These are phyloP conservation scores for Hericium erinaceus DNA, from an alignment of 768 basidiomycete species.

Conservation along the genomic window DNA sequence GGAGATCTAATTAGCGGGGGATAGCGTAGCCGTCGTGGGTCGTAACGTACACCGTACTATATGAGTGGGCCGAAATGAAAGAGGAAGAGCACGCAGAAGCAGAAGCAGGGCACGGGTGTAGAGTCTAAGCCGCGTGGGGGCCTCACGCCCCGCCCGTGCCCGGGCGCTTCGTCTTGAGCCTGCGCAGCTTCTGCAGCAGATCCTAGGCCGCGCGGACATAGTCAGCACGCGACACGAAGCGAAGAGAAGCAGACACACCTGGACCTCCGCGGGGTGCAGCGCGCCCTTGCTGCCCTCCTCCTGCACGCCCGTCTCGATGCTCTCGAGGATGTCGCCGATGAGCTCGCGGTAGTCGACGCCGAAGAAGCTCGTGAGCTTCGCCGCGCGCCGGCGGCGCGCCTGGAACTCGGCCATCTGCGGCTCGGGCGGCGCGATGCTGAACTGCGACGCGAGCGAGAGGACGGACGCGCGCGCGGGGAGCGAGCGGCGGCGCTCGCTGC, in stretches of 20 bases:
- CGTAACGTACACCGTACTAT: no score
- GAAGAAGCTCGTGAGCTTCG: constrained; percentile 82
- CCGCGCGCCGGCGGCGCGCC: constrained; percentile 60
- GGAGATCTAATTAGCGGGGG: no score
- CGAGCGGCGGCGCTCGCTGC: constrained; percentile 30
- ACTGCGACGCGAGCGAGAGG: constrained; percentile 48
- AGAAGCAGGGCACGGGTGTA: no score
- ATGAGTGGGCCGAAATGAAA: no score
- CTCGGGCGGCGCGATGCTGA: constrained; percentile 30
- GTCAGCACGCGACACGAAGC: background rate
- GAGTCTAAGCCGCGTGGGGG: no score
- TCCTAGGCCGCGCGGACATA: constrained; percentile 16
- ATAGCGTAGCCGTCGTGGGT: no score
- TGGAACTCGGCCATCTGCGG: constrained; percentile 54
- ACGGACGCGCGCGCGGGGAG: constrained; percentile 58
- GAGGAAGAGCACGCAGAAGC: no score
- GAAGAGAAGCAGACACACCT: constrained; percentile 37
- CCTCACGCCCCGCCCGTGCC: constrained; percentile 1
- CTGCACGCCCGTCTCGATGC: constrained; percentile 67
- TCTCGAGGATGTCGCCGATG: constrained; percentile 69
- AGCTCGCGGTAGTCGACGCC: constrained; percentile 78
- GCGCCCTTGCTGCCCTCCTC: constrained; percentile 59
- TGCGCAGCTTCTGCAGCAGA: constrained; percentile 40
- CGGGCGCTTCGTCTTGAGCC: constrained; percentile 43
- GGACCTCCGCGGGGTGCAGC: constrained; percentile 57